Evolutionary conservation across 176 grass and related monocot genomes (phyloP), one percentile per base, ranked within the genome.

Genomic region (Poa pratensis): DNA sequence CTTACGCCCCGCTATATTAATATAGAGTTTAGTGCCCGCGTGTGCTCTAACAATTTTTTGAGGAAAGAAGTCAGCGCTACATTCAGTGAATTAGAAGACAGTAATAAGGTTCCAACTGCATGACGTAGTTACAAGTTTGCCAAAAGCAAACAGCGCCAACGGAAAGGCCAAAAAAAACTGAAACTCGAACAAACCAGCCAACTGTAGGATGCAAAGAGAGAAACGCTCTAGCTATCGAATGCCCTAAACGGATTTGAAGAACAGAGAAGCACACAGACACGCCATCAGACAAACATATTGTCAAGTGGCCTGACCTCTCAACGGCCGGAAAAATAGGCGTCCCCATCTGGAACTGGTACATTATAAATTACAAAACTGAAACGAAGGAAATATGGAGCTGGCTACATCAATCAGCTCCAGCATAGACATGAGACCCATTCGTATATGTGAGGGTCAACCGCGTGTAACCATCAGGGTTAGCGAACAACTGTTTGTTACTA

Each of bases 381-480:
- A n/a, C 1, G 34, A 69, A 40, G 2, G 66, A 69, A 40, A 13
- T 19, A 40, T 3, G 65, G 18, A 40, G 17, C 32, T 39, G 34
- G 65, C 65, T 69, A 20, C 35, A 5, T 43, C 67, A 70, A 70
- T 70, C 9, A 69, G 32, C 67, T 69, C 66, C 19, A 13, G 19
- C 35, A 22, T 45, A 71, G 9, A 14, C n/a, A 71, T n/a, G n/a
- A 7, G 68, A 71, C 68, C 11, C 20, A 12, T 43, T 43, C 68
- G n/a, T 70, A 13, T 37, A 13, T 37, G 2, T 15, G 26, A 48
- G 62, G 16, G 62, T 65, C 62, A 65, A 32, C 62, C 62, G 13
- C 26, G 15, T 65, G 62, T 65, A 65, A 37, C 64, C 16, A 68
- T 68, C 64, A 27, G 64, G 30, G 30, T 68, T 37, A 68, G 64